Conservation (phyloP, 1,139 yeast species). For the Saccharomyces pastorianus region DNA sequence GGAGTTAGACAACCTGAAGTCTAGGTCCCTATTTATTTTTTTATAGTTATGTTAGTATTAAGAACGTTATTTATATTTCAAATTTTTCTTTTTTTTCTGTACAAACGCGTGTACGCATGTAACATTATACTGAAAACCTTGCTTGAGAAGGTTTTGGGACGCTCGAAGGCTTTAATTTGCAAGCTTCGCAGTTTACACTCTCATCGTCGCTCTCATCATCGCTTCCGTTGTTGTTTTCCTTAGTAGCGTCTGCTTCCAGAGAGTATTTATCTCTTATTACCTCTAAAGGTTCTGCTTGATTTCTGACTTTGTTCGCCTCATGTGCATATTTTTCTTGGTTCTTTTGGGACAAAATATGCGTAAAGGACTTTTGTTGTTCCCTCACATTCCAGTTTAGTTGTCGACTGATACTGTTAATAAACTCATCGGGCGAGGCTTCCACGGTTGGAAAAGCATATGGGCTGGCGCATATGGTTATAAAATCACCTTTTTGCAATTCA, state of each 20-base stretch:
- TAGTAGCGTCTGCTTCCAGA: neutral
- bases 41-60: neutral
- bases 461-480: slow-evolving; percentile 68
- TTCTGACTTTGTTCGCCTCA: slow-evolving; percentile 3
- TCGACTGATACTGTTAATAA: slow-evolving; percentile 73
- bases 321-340: slow-evolving; percentile 32
- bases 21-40: neutral
- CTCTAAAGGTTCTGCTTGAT: slow-evolving; percentile 1
- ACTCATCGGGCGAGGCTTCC: slow-evolving; percentile 64
- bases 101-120: neutral
- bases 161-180: neutral
- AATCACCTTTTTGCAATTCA: slow-evolving; percentile 64
- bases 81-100: neutral
- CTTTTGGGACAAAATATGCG: slow-evolving; percentile 41
- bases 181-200: slow-evolving; percentile 1
- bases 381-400: slow-evolving; percentile 83
- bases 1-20: neutral
- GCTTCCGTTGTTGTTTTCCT: neutral
- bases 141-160: neutral
- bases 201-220: slow-evolving; percentile 4
- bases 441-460: slow-evolving; percentile 85
- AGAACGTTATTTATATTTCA: neutral
- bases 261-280: neutral
- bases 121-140: neutral
- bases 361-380: slow-evolving; percentile 72